A percentile compares a stretch with the other conserved stretches of the same genome.
Conservation (phyloP, 1,284 basidiomycete genomes). For the Cutaneotrichosporon curvatum region DNA sequence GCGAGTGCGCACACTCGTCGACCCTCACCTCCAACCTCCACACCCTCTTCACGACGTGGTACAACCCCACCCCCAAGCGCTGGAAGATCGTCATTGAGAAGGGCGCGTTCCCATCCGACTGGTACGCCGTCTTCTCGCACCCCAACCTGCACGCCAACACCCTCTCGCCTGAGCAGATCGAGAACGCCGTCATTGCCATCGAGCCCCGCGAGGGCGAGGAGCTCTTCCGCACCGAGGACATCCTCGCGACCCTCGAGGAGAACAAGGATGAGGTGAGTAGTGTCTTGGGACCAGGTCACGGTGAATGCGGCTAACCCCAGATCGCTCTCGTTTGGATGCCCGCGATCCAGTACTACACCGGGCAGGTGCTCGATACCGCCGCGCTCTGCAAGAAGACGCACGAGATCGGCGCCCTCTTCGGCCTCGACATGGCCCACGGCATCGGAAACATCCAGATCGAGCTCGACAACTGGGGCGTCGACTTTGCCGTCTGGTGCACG, state of each 20-base stretch:
- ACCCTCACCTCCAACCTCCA: constrained; percentile 92
- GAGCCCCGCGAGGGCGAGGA: constrained; percentile 74
- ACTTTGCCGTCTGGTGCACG: constrained; percentile 96
- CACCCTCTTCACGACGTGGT: constrained; percentile 88
- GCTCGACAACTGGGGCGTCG: constrained; percentile 87
- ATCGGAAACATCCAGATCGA: constrained; percentile 84
- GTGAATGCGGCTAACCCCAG: constrained; percentile 26
- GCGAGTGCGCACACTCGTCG: constrained; percentile 89
- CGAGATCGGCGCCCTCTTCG: constrained; percentile 72
- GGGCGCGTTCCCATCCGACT: constrained; percentile 91
- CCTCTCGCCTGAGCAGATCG: constrained; percentile 58
- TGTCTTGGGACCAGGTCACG: background rate
- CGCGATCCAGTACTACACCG: constrained; percentile 94
- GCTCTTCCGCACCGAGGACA: constrained; percentile 83
- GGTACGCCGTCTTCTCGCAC: constrained; percentile 92
- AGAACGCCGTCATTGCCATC: constrained; percentile 65
- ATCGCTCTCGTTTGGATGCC: constrained; percentile 86
- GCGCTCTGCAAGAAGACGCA: constrained; percentile 76
- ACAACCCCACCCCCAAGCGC: constrained; percentile 69
- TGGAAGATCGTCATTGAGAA: constrained; percentile 96
- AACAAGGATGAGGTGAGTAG: constrained; percentile 53
- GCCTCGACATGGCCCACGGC: constrained; percentile 94
- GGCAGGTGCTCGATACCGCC: constrained; percentile 87
- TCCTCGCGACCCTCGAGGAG: constrained; percentile 65
- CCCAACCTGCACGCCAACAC: constrained; percentile 60